These are phyloP conservation scores for Ascochyta rabiei DNA, from an alignment of 2,329 filamentous ascomycete species.

Conservation along the genomic window DNA sequence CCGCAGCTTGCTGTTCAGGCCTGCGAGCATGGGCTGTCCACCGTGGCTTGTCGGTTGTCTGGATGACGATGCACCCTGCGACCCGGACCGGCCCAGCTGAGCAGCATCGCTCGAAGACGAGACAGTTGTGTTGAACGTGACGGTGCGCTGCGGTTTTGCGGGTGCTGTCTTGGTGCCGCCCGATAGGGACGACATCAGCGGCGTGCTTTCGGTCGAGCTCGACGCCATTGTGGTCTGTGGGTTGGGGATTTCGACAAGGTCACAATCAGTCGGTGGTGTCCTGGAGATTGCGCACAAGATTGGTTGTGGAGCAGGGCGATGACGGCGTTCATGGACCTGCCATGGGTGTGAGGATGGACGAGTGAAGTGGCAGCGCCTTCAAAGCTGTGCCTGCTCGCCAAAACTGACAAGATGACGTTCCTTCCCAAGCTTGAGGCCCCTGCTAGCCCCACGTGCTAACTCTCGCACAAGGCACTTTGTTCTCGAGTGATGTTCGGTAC, in stretches of 20 bases:
- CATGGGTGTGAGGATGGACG: slow-evolving; percentile 16
- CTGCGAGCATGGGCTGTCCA: slow-evolving; percentile 63
- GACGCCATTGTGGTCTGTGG: slow-evolving; percentile 38
- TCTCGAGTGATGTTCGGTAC: neutral
- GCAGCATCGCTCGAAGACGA: slow-evolving; percentile 50
- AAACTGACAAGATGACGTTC: slow-evolving; percentile 21
- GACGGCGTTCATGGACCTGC: slow-evolving; percentile 16
- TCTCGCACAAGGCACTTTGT: too few relatives aligned
- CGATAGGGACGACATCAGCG: slow-evolving; percentile 46
- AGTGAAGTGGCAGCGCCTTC: neutral
- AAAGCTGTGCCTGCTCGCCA: slow-evolving; percentile 13
- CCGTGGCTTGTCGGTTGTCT: slow-evolving; percentile 45
- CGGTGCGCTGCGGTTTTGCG: slow-evolving; percentile 62
- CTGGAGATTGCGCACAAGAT: neutral
- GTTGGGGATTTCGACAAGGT: neutral
- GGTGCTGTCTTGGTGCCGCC: slow-evolving; percentile 27
- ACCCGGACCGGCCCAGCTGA: slow-evolving; percentile 43
- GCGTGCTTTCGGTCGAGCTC: slow-evolving; percentile 46
- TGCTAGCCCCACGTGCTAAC: slow-evolving; percentile 17
- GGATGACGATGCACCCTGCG: slow-evolving; percentile 37
- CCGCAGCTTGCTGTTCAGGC: slow-evolving; percentile 85
- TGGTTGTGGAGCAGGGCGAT: neutral
- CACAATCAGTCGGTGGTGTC: neutral
- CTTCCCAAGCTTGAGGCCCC: slow-evolving; percentile 17
- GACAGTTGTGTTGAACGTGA: slow-evolving; percentile 75